phyloP scores from a whole-genome alignment of 192 early-diverging fungal species.

The Haplosporangium gracile region DNA sequence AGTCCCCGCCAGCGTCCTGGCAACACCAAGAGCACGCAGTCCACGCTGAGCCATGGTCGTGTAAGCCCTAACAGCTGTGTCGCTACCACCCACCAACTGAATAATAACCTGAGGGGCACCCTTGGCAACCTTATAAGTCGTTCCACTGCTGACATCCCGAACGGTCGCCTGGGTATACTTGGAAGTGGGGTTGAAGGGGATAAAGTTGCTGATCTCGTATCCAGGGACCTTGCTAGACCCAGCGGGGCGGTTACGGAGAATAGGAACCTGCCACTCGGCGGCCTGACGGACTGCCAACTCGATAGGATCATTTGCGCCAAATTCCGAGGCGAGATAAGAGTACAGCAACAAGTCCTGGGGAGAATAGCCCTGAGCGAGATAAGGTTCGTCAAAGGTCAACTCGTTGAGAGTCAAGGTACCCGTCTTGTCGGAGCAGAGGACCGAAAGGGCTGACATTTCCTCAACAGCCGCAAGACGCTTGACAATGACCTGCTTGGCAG shows the following conservation, averaged over 20 bases:
- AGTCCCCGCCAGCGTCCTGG: slow-evolving; percentile 62
- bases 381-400: slow-evolving; percentile 82
- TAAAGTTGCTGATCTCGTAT: slow-evolving; percentile 74
- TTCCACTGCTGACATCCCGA: slow-evolving; percentile 59
- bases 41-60: slow-evolving; percentile 74
- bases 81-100: slow-evolving; percentile 63
- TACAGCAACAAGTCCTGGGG: slow-evolving; percentile 74
- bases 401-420: slow-evolving; percentile 85
- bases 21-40: slow-evolving; percentile 80
- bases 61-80: slow-evolving; percentile 65
- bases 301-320: slow-evolving; percentile 81
- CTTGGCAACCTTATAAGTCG: slow-evolving; percentile 74
- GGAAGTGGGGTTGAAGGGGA: slow-evolving; percentile 79
- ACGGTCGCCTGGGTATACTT: slow-evolving; percentile 81
- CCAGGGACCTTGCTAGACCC: slow-evolving; percentile 70
- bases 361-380: slow-evolving; percentile 53
- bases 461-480: slow-evolving; percentile 87
- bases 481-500: slow-evolving; percentile 81
- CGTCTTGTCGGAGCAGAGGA: slow-evolving; percentile 78
- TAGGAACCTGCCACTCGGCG: slow-evolving; percentile 62
- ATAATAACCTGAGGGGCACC: slow-evolving; percentile 83
- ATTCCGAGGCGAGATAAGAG: slow-evolving; percentile 76
- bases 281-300: slow-evolving; percentile 80
- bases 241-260: slow-evolving; percentile 58
- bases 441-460: slow-evolving; percentile 80